phyloP scores from a whole-genome alignment of 208 protist genomes.

The Acanthamoeba sp. region DNA sequence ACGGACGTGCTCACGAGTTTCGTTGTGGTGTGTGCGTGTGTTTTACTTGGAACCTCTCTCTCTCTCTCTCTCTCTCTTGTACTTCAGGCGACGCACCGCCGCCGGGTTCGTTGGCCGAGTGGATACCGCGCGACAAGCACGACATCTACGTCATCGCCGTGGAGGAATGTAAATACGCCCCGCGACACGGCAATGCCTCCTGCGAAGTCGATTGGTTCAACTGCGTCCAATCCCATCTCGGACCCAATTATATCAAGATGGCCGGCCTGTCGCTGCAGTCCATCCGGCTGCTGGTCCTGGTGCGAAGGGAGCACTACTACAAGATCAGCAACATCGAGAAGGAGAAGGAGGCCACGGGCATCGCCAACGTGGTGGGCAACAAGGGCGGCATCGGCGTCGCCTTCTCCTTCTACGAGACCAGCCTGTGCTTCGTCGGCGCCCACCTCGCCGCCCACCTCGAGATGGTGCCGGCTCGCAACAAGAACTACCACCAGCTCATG shows the following conservation, averaged over 20 bases:
- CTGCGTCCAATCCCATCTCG: constrained; percentile 70
- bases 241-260: constrained; percentile 75
- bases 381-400: constrained; percentile 73
- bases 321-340: constrained; percentile 68
- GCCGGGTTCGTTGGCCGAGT: constrained; percentile 55
- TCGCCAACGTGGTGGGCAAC: constrained; percentile 75
- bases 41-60: no score
- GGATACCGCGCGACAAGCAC: constrained; percentile 67
- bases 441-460: constrained; percentile 72
- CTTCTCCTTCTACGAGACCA: constrained; percentile 68
- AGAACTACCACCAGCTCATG: constrained; percentile 68
- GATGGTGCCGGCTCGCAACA: constrained; percentile 55
- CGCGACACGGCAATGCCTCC: constrained; percentile 59
- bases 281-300: constrained; percentile 55
- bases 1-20: no score
- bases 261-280: constrained; percentile 59
- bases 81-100: constrained; percentile 65
- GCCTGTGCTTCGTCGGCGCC: constrained; percentile 67
- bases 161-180: constrained; percentile 72
- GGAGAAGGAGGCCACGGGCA: constrained; percentile 71
- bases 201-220: constrained; percentile 75
- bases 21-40: no score
- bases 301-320: constrained; percentile 54
- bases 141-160: constrained; percentile 76
- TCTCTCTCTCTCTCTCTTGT: background rate